A percentile compares a stretch with the other conserved stretches of the same genome.
These are phyloP conservation scores for Bryum argenteum DNA, from an alignment of 225 moss, liverwort and hornwort genomes.

Conservation along the genomic window DNA sequence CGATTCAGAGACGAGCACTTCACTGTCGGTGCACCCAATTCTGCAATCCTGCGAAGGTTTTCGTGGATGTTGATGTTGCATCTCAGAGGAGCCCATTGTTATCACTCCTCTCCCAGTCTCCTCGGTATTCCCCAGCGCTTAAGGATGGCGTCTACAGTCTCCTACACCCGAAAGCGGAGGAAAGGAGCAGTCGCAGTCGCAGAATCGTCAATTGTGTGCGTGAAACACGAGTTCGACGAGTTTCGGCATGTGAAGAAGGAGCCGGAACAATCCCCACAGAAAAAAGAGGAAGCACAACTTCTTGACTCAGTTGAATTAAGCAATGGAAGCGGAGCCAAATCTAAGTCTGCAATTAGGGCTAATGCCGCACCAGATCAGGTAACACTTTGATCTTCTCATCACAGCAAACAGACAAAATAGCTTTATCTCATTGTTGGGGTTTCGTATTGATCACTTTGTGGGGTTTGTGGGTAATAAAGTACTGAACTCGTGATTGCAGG, in stretches of 20 bases:
- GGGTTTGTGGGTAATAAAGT: conserved; percentile 14
- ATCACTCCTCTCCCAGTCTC: too few species aligned
- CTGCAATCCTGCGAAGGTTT: too few species aligned
- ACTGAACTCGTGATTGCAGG: conserved; percentile 30
- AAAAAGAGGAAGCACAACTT: not conserved
- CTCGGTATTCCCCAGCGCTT: not conserved
- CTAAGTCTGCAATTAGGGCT: conserved; percentile 3
- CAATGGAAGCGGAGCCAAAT: not conserved
- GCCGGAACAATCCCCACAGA: not conserved
- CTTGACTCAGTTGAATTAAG: not conserved
- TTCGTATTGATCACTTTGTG: not conserved
- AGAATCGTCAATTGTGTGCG: conserved; percentile 6
- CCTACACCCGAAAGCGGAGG: conserved; percentile 40
- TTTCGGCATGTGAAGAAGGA: conserved; percentile 45
- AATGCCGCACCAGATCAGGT: conserved; percentile 28
- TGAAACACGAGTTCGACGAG: conserved; percentile 38
- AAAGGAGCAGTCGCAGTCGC: not conserved
- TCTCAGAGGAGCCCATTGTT: not conserved
- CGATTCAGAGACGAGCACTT: too few species aligned
- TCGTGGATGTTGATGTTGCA: not conserved
- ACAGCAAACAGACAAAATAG: too few species aligned
- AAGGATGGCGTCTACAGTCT: conserved; percentile 29
- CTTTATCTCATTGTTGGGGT: too few species aligned
- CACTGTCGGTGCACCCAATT: too few species aligned
- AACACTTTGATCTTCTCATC: not conserved